These are phyloP conservation scores for Pseudevernia furfuracea DNA, from an alignment of 495 filamentous ascomycete species.

Conservation along the genomic window DNA sequence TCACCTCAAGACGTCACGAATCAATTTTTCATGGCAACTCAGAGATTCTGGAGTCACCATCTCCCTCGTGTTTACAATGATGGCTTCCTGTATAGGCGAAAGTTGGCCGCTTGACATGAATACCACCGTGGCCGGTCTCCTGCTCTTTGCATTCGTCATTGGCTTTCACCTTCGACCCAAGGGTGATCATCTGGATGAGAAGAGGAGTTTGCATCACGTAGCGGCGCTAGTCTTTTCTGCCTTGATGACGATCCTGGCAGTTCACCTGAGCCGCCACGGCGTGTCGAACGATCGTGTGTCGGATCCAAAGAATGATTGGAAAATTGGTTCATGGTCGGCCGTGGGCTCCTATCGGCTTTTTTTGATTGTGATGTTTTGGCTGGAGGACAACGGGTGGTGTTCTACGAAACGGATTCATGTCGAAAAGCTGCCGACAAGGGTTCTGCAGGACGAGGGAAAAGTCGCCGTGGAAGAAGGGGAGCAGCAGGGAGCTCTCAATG, in stretches of 20 bases:
- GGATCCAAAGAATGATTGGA: background rate
- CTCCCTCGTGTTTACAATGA: background rate
- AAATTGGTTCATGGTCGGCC: background rate
- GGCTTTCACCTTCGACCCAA: background rate
- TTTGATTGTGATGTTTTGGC: background rate
- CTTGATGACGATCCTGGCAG: background rate
- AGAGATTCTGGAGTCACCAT: background rate
- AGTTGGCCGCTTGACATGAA: slow-evolving; percentile 3
- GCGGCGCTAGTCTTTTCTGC: background rate
- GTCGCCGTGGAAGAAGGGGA: background rate
- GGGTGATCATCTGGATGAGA: background rate
- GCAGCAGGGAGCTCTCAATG: background rate
- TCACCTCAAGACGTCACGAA: background rate
- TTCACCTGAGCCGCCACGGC: background rate
- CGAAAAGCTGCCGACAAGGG: background rate
- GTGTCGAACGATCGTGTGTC: background rate
- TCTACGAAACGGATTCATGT: background rate
- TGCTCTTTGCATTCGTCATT: background rate
- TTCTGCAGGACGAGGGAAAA: background rate
- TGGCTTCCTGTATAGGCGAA: background rate
- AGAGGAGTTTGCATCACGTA: background rate
- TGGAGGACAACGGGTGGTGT: background rate
- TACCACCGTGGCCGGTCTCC: background rate
- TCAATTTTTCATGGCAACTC: background rate
- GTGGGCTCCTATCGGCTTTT: background rate